These are phyloP conservation scores for Puccinia triticina DNA, from an alignment of 1,284 basidiomycete genomes.

Conservation along the genomic window DNA sequence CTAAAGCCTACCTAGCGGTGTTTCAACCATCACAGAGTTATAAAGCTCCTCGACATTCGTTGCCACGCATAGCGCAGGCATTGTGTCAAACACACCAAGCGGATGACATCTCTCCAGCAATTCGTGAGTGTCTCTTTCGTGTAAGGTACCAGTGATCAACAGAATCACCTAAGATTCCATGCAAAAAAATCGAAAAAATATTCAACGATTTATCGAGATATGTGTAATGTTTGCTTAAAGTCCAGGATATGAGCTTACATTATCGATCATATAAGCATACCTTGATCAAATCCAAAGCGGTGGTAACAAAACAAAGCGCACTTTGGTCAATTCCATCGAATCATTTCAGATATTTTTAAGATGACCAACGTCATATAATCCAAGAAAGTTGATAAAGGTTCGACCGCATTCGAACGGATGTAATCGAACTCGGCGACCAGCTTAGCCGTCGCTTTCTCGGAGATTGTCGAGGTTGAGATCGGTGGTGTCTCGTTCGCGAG, in stretches of 20 bases:
- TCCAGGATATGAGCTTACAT: constrained; percentile 63
- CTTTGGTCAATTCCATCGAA: neutral
- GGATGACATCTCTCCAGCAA: constrained; percentile 95
- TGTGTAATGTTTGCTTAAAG: neutral
- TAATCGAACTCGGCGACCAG: constrained; percentile 98
- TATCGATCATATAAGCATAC: constrained; percentile 99
- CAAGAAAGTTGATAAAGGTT: constrained; percentile 87
- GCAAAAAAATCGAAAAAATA: constrained; percentile 65
- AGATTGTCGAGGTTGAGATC: constrained; percentile 89
- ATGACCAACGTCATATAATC: constrained; percentile 87
- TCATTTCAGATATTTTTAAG: constrained; percentile 9
- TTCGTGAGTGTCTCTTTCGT: constrained; percentile 96
- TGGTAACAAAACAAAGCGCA: neutral
- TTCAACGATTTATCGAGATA: neutral
- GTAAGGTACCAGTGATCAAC: constrained; percentile 94
- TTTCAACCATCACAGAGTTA: constrained; percentile 95
- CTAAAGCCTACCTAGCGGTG: constrained; percentile 76
- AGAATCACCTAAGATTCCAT: constrained; percentile 61
- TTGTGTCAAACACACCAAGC: constrained; percentile 95
- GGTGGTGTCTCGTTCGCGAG: constrained; percentile 95
- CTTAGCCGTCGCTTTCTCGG: constrained; percentile 90
- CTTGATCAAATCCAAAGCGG: constrained; percentile 62
- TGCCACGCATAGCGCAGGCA: constrained; percentile 98
- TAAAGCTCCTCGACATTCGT: constrained; percentile 99
- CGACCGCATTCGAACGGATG: constrained; percentile 84